phyloP scores from a whole-genome alignment of 164 flowering plant genomes.

The Umbilicus rupestris region DNA sequence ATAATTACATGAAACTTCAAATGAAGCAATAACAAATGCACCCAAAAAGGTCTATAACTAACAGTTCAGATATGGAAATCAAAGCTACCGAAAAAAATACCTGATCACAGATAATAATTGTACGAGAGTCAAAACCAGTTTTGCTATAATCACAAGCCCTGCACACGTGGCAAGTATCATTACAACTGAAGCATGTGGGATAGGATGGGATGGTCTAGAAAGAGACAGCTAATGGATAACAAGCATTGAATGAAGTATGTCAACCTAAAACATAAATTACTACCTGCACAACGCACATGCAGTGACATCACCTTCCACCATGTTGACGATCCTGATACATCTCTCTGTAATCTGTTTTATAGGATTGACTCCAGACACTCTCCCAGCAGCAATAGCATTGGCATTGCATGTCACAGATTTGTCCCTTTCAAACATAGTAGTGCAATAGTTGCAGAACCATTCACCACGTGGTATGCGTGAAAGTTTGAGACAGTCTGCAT shows the following conservation, averaged over 20 bases:
- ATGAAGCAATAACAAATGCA: background rate
- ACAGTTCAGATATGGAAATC: background rate
- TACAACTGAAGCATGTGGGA: background rate
- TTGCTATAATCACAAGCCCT: conserved; percentile 63
- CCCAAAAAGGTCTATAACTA: background rate
- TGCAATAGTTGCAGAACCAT: conserved; percentile 76
- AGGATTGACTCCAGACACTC: conserved; percentile 66
- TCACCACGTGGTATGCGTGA: conserved; percentile 44
- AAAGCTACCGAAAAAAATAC: conserved; percentile 20
- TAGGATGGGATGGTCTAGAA: background rate
- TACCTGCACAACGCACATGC: conserved; percentile 86
- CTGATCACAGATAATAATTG: conserved; percentile 90
- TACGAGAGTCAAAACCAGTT: conserved; percentile 62
- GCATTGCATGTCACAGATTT: conserved; percentile 42
- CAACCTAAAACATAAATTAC: background rate
- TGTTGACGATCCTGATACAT: conserved; percentile 68
- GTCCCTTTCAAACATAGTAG: conserved; percentile 42
- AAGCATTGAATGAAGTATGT: background rate
- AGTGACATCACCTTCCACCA: conserved; percentile 37
- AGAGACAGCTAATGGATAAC: background rate
- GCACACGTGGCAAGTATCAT: conserved; percentile 10
- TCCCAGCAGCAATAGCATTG: conserved; percentile 82
- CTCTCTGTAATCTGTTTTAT: conserved; percentile 53
- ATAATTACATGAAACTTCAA: background rate
- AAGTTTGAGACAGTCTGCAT: conserved; percentile 64